These are phyloP conservation scores for Cronartium ribicola DNA, from an alignment of 1,284 basidiomycete genomes.

Conservation along the genomic window DNA sequence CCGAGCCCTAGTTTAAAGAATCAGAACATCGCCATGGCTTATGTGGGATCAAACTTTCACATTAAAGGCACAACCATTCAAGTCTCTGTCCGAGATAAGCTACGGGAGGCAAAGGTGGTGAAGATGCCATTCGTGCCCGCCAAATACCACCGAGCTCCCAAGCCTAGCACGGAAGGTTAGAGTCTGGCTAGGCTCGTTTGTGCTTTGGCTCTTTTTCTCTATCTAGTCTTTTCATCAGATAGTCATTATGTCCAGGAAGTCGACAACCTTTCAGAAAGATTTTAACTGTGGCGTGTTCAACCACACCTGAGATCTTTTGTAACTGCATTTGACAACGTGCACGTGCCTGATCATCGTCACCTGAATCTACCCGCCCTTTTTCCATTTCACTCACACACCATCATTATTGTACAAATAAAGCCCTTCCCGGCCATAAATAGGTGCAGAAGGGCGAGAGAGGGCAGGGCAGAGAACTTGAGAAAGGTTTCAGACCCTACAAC, in stretches of 20 bases:
- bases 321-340: background rate
- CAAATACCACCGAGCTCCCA: constrained; percentile 61
- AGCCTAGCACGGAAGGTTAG: background rate
- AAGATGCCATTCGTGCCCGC: constrained; percentile 73
- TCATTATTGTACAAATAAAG: no score
- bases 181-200: background rate
- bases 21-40: constrained; percentile 95
- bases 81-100: constrained; percentile 72
- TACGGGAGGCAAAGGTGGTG: constrained; percentile 64
- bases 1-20: constrained; percentile 77
- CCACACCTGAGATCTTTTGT: background rate
- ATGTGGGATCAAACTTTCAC: constrained; percentile 71
- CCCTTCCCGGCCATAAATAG: no score
- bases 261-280: background rate
- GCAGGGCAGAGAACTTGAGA: no score
- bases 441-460: no score
- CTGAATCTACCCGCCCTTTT: no score
- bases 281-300: background rate
- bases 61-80: constrained; percentile 81
- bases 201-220: background rate
- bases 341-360: background rate
- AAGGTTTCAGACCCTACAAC: no score
- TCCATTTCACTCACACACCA: no score
- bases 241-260: background rate
- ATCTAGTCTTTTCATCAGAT: background rate